These are phyloP conservation scores for Aspergillus bombycis DNA, from an alignment of 2,329 filamentous ascomycete genomes.

Conservation along the genomic window DNA sequence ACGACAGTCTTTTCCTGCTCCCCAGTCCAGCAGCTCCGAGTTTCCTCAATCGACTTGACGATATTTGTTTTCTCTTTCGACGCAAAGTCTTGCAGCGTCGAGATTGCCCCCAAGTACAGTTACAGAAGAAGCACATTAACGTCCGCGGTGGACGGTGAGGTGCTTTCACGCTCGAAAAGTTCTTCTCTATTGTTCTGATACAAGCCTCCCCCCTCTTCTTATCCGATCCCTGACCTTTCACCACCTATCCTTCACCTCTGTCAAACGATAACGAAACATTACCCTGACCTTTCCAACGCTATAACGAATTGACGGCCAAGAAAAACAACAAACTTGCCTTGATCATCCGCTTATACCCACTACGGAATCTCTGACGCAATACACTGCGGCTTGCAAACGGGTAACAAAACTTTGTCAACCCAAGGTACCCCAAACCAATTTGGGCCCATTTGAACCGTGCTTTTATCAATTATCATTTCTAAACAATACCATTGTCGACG, in stretches of 20 bases:
- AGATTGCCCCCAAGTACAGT: conserved; percentile 60
- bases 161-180: conserved; percentile 34
- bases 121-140: conserved; percentile 41
- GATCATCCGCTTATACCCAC: conserved; percentile 8
- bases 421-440: conserved; percentile 5
- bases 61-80: conserved; percentile 59
- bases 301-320: conserved; percentile 21
- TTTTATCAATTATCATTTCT: neutral
- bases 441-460: neutral
- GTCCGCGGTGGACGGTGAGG: conserved; percentile 40
- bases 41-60: conserved; percentile 56
- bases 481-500: conserved; percentile 19
- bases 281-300: conserved; percentile 11
- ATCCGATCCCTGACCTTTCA: conserved; percentile 16
- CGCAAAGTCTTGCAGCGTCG: conserved; percentile 53
- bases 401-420: conserved; percentile 23
- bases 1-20: conserved; percentile 60
- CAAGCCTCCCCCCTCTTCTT: conserved; percentile 21
- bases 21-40: conserved; percentile 88
- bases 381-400: conserved; percentile 16
- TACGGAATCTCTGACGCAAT: conserved; percentile 26
- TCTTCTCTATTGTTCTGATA: conserved; percentile 12
- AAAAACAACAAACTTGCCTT: conserved; percentile 11
- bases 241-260: conserved; percentile 16
- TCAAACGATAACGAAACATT: conserved; percentile 18